A percentile compares a stretch with the other conserved stretches of the same genome.
These are phyloP conservation scores for Pyrrhoderma lamaoense DNA, from an alignment of 1,284 basidiomycete species.

Conservation along the genomic window DNA sequence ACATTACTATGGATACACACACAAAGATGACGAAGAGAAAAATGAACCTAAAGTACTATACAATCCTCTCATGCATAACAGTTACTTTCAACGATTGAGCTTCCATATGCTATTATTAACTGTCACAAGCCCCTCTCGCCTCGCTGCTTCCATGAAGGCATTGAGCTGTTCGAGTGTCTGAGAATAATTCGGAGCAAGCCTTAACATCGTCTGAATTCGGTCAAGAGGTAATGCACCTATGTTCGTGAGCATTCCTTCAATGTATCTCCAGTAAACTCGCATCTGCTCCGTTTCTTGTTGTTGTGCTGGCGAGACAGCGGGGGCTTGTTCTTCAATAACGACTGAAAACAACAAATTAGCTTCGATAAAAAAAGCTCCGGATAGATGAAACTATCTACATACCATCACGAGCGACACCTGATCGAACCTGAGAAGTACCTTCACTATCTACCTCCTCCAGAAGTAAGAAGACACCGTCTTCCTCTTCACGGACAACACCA, in stretches of 20 bases:
- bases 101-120: constrained; percentile 71
- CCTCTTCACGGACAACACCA: constrained; percentile 69
- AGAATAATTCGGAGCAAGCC: constrained; percentile 73
- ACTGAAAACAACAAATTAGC: constrained; percentile 9
- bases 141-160: constrained; percentile 70
- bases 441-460: constrained; percentile 48
- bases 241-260: constrained; percentile 82
- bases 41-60: too few relatives aligned
- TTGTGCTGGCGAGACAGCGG: constrained; percentile 50
- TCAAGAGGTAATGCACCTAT: constrained; percentile 65
- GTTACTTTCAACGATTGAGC: constrained; percentile 32
- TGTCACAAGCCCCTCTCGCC: constrained; percentile 67
- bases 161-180: constrained; percentile 69
- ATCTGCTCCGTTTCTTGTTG: constrained; percentile 79
- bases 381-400: constrained; percentile 18
- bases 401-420: constrained; percentile 29
- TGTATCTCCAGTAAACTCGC: constrained; percentile 81
- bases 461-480: constrained; percentile 48
- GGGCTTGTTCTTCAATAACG: constrained; percentile 29
- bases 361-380: not conserved
- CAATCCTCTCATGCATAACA: not conserved
- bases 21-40: too few relatives aligned
- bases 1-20: too few relatives aligned
- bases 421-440: constrained; percentile 20
- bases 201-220: constrained; percentile 78